Percentiles rank a stretch among this genome's conserved stretches.
phyloP scores from a whole-genome alignment of 2,329 filamentous ascomycete genomes.

The Colletotrichum spinosum region DNA sequence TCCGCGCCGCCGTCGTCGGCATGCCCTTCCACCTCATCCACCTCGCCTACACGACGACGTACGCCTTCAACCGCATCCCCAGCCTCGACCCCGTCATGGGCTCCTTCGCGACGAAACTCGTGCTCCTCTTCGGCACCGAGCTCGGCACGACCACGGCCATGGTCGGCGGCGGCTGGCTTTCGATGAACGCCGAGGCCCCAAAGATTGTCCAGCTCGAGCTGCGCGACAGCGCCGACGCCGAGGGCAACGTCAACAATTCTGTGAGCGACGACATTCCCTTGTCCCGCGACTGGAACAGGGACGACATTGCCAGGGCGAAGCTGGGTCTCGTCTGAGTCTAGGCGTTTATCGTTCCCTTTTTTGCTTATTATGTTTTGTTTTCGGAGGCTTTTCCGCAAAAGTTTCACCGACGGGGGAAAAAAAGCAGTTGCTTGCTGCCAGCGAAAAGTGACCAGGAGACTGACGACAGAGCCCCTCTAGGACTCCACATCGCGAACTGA shows the following conservation, averaged over 20 bases:
- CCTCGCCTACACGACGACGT: constrained; percentile 40
- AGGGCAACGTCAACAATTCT: constrained; percentile 18
- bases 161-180: constrained; percentile 36
- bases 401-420: background rate
- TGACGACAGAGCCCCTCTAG: constrained; percentile 24
- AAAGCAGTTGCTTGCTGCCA: background rate
- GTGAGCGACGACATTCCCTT: constrained; percentile 27
- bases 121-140: constrained; percentile 40
- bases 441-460: constrained; percentile 9
- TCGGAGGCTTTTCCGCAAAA: background rate
- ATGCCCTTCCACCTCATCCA: constrained; percentile 41
- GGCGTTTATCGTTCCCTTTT: constrained; percentile 1
- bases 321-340: constrained; percentile 14
- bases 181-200: constrained; percentile 20
- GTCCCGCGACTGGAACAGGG: constrained; percentile 10
- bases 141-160: constrained; percentile 29
- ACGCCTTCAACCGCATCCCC: constrained; percentile 38
- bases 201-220: constrained; percentile 19
- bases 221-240: constrained; percentile 6
- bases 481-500: constrained; percentile 20
- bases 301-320: constrained; percentile 22
- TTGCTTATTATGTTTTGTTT: background rate
- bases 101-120: constrained; percentile 39
- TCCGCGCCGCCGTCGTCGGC: constrained; percentile 31
- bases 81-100: constrained; percentile 41